Evolutionary conservation across 2,329 filamentous ascomycete species (phyloP).

Genomic region (Diaporthe australafricana): DNA sequence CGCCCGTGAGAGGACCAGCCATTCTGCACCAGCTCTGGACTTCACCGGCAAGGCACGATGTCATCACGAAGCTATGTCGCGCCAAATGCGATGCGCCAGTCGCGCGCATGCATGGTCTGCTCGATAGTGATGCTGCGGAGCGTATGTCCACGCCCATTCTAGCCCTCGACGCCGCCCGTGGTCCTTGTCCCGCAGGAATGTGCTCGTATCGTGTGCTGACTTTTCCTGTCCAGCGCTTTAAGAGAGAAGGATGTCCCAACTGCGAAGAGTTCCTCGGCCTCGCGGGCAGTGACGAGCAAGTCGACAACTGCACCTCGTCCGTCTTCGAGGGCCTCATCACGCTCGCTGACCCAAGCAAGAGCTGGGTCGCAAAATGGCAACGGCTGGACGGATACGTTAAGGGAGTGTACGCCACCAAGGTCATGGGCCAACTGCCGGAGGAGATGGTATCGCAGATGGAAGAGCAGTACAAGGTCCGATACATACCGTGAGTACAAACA

Average conservation of each 20-base stretch:
- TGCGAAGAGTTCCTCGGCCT: constrained; percentile 94
- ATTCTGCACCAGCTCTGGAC: neutral
- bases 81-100: constrained; percentile 30
- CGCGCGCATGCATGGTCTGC: constrained; percentile 97
- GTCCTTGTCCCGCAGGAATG: neutral
- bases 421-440: constrained; percentile 82
- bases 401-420: constrained; percentile 95
- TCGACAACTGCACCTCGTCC: constrained; percentile 93
- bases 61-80: constrained; percentile 25
- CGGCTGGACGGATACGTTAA: constrained; percentile 87
- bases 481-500: constrained; percentile 69
- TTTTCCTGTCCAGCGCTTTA: constrained; percentile 74
- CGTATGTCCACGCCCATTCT: constrained; percentile 59
- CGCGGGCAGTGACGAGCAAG: constrained; percentile 79
- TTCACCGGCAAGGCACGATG: neutral
- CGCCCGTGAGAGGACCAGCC: neutral
- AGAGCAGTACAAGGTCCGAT: constrained; percentile 72
- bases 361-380: constrained; percentile 98
- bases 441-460: constrained; percentile 71
- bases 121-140: constrained; percentile 88
- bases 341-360: constrained; percentile 82
- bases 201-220: constrained; percentile 37
- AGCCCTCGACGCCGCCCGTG: neutral
- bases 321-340: constrained; percentile 95
- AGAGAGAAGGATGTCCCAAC: constrained; percentile 91